Evolutionary conservation across 108 stramenopile genomes (phyloP).

Genomic region (Discostella stelligeroides): DNA sequence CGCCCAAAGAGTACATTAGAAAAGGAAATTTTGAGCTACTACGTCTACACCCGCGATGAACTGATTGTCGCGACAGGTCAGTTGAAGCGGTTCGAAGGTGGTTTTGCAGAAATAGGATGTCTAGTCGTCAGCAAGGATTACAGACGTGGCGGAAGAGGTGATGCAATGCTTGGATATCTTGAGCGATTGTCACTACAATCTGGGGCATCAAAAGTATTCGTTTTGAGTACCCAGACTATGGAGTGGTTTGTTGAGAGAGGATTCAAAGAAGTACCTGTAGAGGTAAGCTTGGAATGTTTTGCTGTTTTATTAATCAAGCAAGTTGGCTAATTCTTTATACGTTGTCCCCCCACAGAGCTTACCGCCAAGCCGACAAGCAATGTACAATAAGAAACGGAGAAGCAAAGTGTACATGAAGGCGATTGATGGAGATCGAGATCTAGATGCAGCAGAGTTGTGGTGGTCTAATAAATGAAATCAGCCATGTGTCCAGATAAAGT

Average conservation of each 20-base stretch:
- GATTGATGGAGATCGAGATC: conserved; percentile 74
- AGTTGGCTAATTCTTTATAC: not conserved
- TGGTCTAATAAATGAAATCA: conserved; percentile 63
- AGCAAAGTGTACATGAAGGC: conserved; percentile 92
- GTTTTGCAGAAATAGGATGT: conserved; percentile 93
- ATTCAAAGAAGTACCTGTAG: conserved; percentile 74
- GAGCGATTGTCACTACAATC: conserved; percentile 85
- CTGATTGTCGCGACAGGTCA: conserved; percentile 89
- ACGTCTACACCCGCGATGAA: conserved; percentile 90
- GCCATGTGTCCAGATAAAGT: too few relatives aligned
- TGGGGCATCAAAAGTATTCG: conserved; percentile 82
- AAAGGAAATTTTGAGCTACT: conserved; percentile 82
- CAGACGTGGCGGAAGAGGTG: conserved; percentile 87
- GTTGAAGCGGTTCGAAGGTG: conserved; percentile 80
- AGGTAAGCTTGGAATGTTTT: conserved; percentile 26
- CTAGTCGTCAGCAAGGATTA: conserved; percentile 89
- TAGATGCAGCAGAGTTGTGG: conserved; percentile 87
- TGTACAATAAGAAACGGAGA: conserved; percentile 69
- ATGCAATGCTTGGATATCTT: conserved; percentile 95
- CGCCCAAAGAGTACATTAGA: conserved; percentile 80
- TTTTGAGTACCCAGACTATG: conserved; percentile 95
- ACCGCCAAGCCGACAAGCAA: conserved; percentile 80
- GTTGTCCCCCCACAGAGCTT: conserved; percentile 22
- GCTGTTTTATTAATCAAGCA: not conserved
- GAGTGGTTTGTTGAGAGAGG: conserved; percentile 96